Evolutionary conservation across 1,139 yeast genomes (phyloP), one percentile per base, ranked within the genome.

Genomic region (Geotrichum fermentans): DNA sequence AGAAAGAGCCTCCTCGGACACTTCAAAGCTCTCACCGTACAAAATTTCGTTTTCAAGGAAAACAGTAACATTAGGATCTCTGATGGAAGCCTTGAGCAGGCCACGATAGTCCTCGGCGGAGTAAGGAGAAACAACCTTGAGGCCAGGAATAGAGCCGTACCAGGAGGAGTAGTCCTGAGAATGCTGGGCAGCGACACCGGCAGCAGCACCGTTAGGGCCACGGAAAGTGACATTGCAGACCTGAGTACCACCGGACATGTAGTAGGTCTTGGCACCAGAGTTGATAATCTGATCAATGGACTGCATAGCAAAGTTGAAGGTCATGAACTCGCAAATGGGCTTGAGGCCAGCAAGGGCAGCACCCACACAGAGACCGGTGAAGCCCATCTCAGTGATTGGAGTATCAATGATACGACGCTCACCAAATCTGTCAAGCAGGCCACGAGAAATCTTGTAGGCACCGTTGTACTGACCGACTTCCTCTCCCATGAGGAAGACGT

Each of bases 161-260:
- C 98, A 92, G 49, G 96, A 89, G 52, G 97, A 79, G 71, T 82
- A 92, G 73, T 89, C 95, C 74, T 92, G 99, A 38, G 98, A 92
- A 74, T 92, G 99, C 73, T 92, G 99, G 53, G 99, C 99, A 62
- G 81, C 99, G 61, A 92, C 98, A 79, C 98, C 97, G 44, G 97
- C 97, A 61, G 98, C 97, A 46, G 98, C 96, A 72, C 98, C 99
- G 72, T 94, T 94, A 56, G 98, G 97, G 64, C 98, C 98, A 73
- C 98, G 84, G 79, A 94, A 94, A 47, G 96, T 90, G 65, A 92
- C 87, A 72, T 87, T 90, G 77, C 97, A 90, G 55, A 90, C 90
- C 73, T 90, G 97, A 58, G 82, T 85, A 76, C 99, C 99, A 69
- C 99, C 99, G 56, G 97, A 86, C 99, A 92, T 92, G 75, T 92